Base-by-base conservation (phyloP, 495 filamentous ascomycete genomes). In the Neurospora cerealis region DNA sequence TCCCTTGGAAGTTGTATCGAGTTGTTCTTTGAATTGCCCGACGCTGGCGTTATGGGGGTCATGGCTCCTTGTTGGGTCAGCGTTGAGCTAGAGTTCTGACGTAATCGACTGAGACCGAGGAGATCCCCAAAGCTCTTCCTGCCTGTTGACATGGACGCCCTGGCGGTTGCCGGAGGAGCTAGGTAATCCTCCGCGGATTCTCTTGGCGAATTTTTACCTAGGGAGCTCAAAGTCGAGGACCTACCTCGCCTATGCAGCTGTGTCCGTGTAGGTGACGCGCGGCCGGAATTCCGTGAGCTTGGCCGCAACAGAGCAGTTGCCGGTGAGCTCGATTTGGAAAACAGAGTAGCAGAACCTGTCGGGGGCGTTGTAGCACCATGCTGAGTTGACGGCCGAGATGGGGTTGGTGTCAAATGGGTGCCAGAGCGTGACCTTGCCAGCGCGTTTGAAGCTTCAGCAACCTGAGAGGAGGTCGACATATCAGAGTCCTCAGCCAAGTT, bases 111-210 rank as follows among this genome's bases (percentile, higher is more conserved):
- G 24, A 97, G 85, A 37, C 88, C 92, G 75, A 98, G 91, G 5
- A 98, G 86, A 76, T 95, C 94, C 69, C 94, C 91, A 73, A 99
- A 91, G 80, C 96, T 98, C 80, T 92, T 95, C 54, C 95, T 87
- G 2, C 94, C 94, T 24, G 88, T 95, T 0, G 94, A 97, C 2
- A 91, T 92, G 0, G 94, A 97, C 4, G 91, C 94, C 38, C 93
- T 88, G 3, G 86, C 84, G 28, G 87, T 89, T 34, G 54, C 54
- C 5, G 87, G 89, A 74, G 73, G 85, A 81, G 75, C 88, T 71
- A 80, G 88, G 84, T 76, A 92, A 84, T 87, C 73, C 83, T 90
- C 77, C 83, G 86, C 73, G 83, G 89, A 81, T 78, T 81, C 77
- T 89, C 90, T 75, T 4, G 80, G 80, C 1, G 80, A 80, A 19